Conservation (phyloP, 148 eudicot species). For the Rhododendron mucronatum region DNA sequence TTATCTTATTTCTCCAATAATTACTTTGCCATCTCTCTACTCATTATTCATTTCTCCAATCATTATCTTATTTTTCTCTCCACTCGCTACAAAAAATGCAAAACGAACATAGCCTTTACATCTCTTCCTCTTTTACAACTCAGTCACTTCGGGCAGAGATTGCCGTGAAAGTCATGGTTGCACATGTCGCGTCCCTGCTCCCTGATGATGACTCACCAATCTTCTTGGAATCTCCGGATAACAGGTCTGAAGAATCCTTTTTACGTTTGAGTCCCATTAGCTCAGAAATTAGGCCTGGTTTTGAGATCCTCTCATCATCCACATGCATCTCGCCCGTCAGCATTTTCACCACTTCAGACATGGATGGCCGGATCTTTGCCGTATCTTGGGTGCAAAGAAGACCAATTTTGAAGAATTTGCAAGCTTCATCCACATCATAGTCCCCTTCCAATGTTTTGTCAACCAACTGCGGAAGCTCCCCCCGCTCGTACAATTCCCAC, state of each 20-base stretch:
- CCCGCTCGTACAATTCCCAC: slow-evolving; percentile 48
- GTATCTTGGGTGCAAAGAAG: slow-evolving; percentile 70
- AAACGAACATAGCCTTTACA: too few species aligned
- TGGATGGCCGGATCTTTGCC: slow-evolving; percentile 56
- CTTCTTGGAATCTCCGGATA: slow-evolving; percentile 21
- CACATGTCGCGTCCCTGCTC: slow-evolving; percentile 20
- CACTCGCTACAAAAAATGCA: too few species aligned
- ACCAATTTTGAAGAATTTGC: slow-evolving; percentile 44
- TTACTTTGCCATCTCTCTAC: too few species aligned
- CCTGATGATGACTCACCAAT: slow-evolving; percentile 19
- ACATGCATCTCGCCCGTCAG: slow-evolving; percentile 52
- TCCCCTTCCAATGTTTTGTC: slow-evolving; percentile 47
- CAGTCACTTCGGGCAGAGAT: slow-evolving; percentile 41
- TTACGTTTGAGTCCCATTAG: slow-evolving; percentile 20
- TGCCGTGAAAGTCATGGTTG: slow-evolving; percentile 50
- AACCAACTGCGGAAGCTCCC: slow-evolving; percentile 32
- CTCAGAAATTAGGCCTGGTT: slow-evolving; percentile 45
- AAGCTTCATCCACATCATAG: slow-evolving; percentile 45
- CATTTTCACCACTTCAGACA: slow-evolving; percentile 60
- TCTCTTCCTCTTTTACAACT: slow-evolving; percentile 11
- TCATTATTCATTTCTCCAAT: too few species aligned
- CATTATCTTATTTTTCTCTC: too few species aligned
- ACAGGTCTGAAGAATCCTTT: slow-evolving; percentile 24
- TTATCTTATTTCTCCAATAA: too few species aligned
- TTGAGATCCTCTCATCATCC: slow-evolving; percentile 22